Base-by-base conservation (phyloP, 768 basidiomycete genomes). In the Cystofilobasidium ferigula region DNA sequence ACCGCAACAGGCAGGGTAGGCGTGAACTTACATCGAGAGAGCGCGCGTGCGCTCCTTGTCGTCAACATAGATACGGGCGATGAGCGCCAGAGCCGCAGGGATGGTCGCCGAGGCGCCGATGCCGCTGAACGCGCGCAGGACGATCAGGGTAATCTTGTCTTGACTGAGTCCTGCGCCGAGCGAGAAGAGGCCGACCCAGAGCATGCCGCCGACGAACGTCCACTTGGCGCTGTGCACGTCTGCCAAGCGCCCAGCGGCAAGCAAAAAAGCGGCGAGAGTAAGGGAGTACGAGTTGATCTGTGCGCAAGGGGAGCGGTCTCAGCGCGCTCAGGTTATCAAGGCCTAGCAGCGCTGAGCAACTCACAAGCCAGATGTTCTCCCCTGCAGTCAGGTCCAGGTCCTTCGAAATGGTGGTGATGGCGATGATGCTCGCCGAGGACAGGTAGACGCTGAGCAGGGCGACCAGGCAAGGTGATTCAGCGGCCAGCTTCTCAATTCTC, bases 131-230 rank as follows among this genome's bases (percentile, higher is more conserved):
- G 75, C 73, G 61, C 75, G 72, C 2, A 76, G 70, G 60, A 74
- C 69, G 57, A 72, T 73, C 68, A 76, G 72, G 18, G 72, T 73
- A 58, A 71, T 71, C 62, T 72, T 66, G 63, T 74, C 57, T 9
- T 35, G 69, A 71, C 72, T 73, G 69, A 73, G 74, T 10, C 70
- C 71, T 53, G 72, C 71, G 71, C 72, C 71, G 28, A 75, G 69
- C 67, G 71, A 73, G 72, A 74, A 72, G 45, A 73, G 47, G 16
- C 63, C 54, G 40, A 75, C 67, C 59, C 72, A 72, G 61, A 71
- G 64, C 69, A 75, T 74, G 12, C 74, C 74, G 61, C 70, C 47
- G 35, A 71, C 72, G 71, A 72, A 75, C n/a, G 73, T 64, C 45
- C 69, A 59, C 54, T 73, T 71, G 36, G 73, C 72, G 7, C 72